Percentiles rank a stretch among this genome's conserved stretches.
Conservation (phyloP, 208 protist species). For the Leishmania gerbilli region DNA sequence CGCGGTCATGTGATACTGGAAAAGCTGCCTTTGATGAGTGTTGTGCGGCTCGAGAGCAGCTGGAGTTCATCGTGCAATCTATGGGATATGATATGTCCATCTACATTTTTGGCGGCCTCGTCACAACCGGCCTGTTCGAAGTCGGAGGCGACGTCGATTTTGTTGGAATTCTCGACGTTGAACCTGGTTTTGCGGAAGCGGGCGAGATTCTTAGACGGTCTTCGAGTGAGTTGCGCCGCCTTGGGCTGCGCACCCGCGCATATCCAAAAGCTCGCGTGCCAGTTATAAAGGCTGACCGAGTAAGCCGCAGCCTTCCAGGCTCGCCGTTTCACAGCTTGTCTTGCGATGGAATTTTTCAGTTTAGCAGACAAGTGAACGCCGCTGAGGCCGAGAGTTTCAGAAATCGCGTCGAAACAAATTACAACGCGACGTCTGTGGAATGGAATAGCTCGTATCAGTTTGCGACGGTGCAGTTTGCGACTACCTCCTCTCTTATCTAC, state of each 20-base stretch:
- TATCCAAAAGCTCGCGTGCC: slow-evolving; percentile 85
- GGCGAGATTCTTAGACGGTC: slow-evolving; percentile 71
- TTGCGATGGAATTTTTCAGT: slow-evolving; percentile 82
- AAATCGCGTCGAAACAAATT: slow-evolving; percentile 52
- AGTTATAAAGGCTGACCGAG: slow-evolving; percentile 82
- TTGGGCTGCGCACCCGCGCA: slow-evolving; percentile 67
- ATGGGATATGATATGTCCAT: slow-evolving; percentile 87
- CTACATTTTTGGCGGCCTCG: slow-evolving; percentile 88
- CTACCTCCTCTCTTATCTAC: slow-evolving; percentile 61
- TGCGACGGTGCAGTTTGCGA: slow-evolving; percentile 76
- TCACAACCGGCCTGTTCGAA: slow-evolving; percentile 76
- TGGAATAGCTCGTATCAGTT: slow-evolving; percentile 81
- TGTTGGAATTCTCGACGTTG: slow-evolving; percentile 84
- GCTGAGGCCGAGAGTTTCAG: slow-evolving; percentile 57
- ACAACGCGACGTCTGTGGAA: slow-evolving; percentile 63
- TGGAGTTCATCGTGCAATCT: slow-evolving; percentile 79
- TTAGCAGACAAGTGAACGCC: slow-evolving; percentile 57
- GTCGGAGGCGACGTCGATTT: slow-evolving; percentile 90
- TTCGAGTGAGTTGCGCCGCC: slow-evolving; percentile 67
- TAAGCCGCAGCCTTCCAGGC: slow-evolving; percentile 76
- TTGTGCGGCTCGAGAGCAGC: slow-evolving; percentile 67
- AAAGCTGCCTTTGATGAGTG: slow-evolving; percentile 85
- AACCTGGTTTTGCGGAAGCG: slow-evolving; percentile 79
- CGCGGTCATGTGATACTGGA: slow-evolving; percentile 74
- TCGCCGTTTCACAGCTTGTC: slow-evolving; percentile 74